phyloP scores from a whole-genome alignment of 306 rosid species.

The Malus orientalis region DNA sequence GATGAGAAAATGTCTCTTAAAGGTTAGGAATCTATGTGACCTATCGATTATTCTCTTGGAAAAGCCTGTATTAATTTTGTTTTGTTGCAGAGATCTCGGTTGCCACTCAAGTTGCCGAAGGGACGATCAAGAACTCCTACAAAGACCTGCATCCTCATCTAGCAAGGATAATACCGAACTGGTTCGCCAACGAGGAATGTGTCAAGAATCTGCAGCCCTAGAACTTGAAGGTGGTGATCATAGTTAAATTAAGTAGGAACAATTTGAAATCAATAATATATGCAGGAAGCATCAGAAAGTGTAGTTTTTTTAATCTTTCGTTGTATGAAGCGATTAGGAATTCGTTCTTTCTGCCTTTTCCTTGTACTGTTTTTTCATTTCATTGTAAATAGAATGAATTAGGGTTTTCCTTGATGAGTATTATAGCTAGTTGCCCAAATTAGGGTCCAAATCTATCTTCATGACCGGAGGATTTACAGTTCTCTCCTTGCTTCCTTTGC shows the following conservation, averaged over 20 bases:
- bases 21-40: background rate
- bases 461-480: background rate
- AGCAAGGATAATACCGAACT: background rate
- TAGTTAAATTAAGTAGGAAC: background rate
- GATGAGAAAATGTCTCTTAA: background rate
- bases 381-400: background rate
- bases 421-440: no score
- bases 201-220: background rate
- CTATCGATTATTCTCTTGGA: background rate
- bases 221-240: background rate
- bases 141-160: constrained; percentile 18
- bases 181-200: constrained; percentile 4
- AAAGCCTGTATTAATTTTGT: background rate
- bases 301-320: background rate
- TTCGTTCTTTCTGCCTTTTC: background rate
- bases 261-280: background rate
- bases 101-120: constrained; percentile 6
- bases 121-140: constrained; percentile 10
- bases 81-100: background rate
- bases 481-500: background rate
- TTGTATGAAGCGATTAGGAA: background rate
- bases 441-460: background rate
- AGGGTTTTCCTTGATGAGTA: background rate
- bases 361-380: background rate
- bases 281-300: background rate